phyloP scores from a whole-genome alignment of 345 rosid genomes.

The Dipteronia sinensis region DNA sequence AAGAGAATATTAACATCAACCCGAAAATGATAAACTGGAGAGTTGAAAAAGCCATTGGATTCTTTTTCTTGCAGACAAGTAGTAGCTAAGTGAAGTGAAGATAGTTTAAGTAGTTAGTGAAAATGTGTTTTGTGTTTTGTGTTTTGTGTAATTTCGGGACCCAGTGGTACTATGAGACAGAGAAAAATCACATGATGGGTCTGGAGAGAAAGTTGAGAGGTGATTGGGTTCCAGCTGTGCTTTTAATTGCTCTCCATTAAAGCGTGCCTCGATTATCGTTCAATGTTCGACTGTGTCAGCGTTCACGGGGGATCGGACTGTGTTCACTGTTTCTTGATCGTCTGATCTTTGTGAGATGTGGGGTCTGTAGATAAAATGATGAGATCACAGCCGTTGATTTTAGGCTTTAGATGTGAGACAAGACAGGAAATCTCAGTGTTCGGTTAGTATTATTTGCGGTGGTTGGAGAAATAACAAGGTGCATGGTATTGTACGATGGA shows the following conservation, averaged over 20 bases:
- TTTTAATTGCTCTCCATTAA: slow-evolving; percentile 25
- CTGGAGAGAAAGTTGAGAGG: slow-evolving; percentile 14
- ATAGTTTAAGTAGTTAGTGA: not conserved
- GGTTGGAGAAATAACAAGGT: not conserved
- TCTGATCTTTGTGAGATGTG: not conserved
- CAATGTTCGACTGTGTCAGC: not conserved
- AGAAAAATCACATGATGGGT: slow-evolving; percentile 29
- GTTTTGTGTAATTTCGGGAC: not conserved
- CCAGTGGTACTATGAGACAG: not conserved
- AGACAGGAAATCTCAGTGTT: too few relatives aligned
- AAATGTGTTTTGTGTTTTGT: not conserved
- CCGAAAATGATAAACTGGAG: slow-evolving; percentile 19
- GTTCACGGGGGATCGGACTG: not conserved
- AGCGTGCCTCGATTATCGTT: slow-evolving; percentile 36
- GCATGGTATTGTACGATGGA: not conserved
- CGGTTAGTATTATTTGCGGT: not conserved
- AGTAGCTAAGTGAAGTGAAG: not conserved
- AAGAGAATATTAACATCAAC: slow-evolving; percentile 11
- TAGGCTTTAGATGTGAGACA: not conserved
- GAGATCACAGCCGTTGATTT: not conserved
- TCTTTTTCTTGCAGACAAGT: not conserved
- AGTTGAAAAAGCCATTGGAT: slow-evolving; percentile 27
- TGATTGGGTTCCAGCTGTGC: slow-evolving; percentile 61
- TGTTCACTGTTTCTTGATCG: not conserved
- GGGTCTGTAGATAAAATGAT: not conserved